phyloP scores from a whole-genome alignment of 192 early-diverging fungal genomes.

The Allomyces javanicus region DNA sequence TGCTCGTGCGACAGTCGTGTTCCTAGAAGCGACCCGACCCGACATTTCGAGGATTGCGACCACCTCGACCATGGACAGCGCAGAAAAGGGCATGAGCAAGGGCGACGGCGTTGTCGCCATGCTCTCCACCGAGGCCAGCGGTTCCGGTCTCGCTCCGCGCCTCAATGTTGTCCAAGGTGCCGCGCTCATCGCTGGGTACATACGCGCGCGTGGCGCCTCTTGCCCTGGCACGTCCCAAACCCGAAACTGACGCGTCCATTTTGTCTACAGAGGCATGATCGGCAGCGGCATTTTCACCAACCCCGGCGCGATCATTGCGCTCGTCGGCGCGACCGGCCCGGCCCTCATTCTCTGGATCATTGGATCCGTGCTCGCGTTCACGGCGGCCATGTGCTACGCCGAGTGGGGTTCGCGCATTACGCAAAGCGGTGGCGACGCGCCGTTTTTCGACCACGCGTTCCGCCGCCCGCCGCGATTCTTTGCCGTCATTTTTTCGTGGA shows the following conservation, averaged over 20 bases:
- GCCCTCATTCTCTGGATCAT: conserved; percentile 19
- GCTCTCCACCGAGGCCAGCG: too few relatives aligned
- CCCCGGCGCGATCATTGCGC: conserved; percentile 13
- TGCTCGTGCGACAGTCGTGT: too few relatives aligned
- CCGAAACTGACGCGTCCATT: too few relatives aligned
- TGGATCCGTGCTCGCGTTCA: conserved; percentile 6
- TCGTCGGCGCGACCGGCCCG: conserved; percentile 18
- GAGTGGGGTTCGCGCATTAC: conserved; percentile 15
- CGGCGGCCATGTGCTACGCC: conserved; percentile 9
- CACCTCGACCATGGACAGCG: too few relatives aligned
- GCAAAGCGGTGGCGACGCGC: conserved; percentile 14
- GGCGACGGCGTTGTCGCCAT: too few relatives aligned
- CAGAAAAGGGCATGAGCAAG: too few relatives aligned
- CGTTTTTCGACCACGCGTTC: conserved; percentile 7
- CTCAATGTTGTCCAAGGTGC: not conserved
- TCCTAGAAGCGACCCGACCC: too few relatives aligned
- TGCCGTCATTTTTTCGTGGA: not conserved
- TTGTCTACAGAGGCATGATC: conserved; percentile 8
- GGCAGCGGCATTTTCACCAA: conserved; percentile 25
- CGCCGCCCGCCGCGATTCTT: not conserved
- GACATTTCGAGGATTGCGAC: too few relatives aligned
- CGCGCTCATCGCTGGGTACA: not conserved
- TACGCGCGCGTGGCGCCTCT: too few relatives aligned
- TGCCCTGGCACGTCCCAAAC: too few relatives aligned
- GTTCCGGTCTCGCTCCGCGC: not conserved